These are phyloP conservation scores for Udeniomyces megalosporus DNA, from an alignment of 768 basidiomycete species.

Conservation along the genomic window DNA sequence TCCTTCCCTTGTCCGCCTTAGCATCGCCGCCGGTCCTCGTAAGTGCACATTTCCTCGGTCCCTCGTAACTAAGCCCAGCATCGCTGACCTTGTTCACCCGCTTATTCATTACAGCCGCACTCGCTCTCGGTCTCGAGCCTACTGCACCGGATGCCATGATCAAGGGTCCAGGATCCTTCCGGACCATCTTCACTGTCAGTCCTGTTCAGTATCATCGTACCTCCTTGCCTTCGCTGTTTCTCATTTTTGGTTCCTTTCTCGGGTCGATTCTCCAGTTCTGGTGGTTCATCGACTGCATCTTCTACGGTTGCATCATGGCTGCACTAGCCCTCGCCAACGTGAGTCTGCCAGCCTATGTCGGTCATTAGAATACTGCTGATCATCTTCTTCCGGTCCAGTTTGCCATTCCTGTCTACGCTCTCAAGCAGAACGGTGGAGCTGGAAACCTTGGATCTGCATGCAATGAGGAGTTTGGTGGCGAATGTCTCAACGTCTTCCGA, in stretches of 20 bases:
- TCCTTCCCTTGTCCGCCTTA: not conserved
- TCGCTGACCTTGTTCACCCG: too few species aligned
- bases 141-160: constrained; percentile 40
- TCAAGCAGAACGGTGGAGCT: not conserved
- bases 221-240: constrained; percentile 33
- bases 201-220: constrained; percentile 28
- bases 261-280: not conserved
- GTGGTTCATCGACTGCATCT: not conserved
- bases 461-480: constrained; percentile 24
- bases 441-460: constrained; percentile 26
- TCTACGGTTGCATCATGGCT: not conserved
- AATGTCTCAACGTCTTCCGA: constrained; percentile 30
- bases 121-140: constrained; percentile 17
- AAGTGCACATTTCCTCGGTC: constrained; percentile 33
- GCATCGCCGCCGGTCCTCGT: constrained; percentile 36
- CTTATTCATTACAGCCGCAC: not conserved
- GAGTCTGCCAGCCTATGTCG: constrained; percentile 22
- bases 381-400: too few species aligned
- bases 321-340: constrained; percentile 28
- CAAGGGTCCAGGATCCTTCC: constrained; percentile 31
- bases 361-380: constrained; percentile 8
- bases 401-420: constrained; percentile 21
- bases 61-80: constrained; percentile 35
- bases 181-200: constrained; percentile 31
- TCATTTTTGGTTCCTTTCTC: not conserved